These are phyloP conservation scores for Tuctoria greenei DNA, from an alignment of 176 grass and related monocot species.

Conservation along the genomic window DNA sequence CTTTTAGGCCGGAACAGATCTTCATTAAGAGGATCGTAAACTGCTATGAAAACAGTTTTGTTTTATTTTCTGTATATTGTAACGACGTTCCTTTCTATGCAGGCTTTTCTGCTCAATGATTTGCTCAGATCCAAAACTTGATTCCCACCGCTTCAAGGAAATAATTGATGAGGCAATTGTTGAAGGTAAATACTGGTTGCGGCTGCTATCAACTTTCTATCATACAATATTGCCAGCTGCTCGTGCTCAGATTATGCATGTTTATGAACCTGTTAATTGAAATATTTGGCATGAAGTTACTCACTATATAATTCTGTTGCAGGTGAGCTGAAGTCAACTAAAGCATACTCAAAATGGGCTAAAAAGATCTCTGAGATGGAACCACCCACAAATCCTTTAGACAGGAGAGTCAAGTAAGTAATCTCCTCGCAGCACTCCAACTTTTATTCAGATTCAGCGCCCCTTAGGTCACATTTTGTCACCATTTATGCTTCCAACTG, in stretches of 20 bases:
- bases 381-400: slow-evolving; percentile 79
- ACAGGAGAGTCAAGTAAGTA: slow-evolving; percentile 75
- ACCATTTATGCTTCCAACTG: not conserved
- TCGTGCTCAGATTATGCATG: not conserved
- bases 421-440: not conserved
- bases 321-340: slow-evolving; percentile 82
- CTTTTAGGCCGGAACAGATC: slow-evolving; percentile 8
- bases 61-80: slow-evolving; percentile 17
- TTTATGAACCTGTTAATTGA: slow-evolving; percentile 3
- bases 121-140: slow-evolving; percentile 89
- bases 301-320: not conserved
- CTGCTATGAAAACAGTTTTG: not conserved
- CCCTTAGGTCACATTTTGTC: no score
- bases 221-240: not conserved
- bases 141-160: slow-evolving; percentile 93
- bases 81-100: slow-evolving; percentile 22
- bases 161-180: slow-evolving; percentile 91
- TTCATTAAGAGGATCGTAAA: not conserved
- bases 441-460: not conserved
- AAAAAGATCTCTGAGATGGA: slow-evolving; percentile 83
- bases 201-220: slow-evolving; percentile 2
- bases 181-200: slow-evolving; percentile 55
- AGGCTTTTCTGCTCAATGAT: slow-evolving; percentile 94
- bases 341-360: slow-evolving; percentile 75
- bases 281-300: not conserved